phyloP scores from a whole-genome alignment of 2,329 filamentous ascomycete species.

The Diplodia mutila region DNA sequence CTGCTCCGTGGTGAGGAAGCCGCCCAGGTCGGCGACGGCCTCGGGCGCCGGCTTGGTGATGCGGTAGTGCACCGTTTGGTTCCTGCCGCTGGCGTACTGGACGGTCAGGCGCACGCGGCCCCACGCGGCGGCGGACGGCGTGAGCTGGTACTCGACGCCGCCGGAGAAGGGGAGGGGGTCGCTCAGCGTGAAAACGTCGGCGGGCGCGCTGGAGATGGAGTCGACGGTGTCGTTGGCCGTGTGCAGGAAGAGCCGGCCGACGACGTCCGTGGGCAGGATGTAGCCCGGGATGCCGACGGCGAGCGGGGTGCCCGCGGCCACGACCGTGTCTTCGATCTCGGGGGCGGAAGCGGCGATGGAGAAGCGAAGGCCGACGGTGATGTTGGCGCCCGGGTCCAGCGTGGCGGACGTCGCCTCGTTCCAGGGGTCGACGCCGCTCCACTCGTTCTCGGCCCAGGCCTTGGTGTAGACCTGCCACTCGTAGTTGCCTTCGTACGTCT shows the following conservation, averaged over 20 bases:
- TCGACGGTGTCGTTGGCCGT: constrained; percentile 43
- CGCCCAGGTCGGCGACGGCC: constrained; percentile 52
- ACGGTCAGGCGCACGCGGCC: constrained; percentile 56
- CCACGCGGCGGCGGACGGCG: constrained; percentile 50
- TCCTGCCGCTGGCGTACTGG: constrained; percentile 52
- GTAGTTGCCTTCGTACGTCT: constrained; percentile 64
- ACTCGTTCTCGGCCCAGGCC: constrained; percentile 62
- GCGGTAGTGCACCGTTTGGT: constrained; percentile 61
- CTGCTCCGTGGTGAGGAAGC: constrained; percentile 59
- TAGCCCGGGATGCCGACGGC: constrained; percentile 61
- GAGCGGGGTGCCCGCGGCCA: constrained; percentile 51
- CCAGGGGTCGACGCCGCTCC: constrained; percentile 57
- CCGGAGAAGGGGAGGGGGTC: constrained; percentile 31
- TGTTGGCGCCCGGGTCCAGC: constrained; percentile 50
- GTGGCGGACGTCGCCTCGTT: constrained; percentile 56
- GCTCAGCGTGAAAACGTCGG: constrained; percentile 42
- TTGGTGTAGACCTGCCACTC: constrained; percentile 61
- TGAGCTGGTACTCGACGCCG: constrained; percentile 46
- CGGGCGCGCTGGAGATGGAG: constrained; percentile 47
- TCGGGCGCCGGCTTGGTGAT: constrained; percentile 55
- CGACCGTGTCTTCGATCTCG: constrained; percentile 53
- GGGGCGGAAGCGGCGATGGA: constrained; percentile 52
- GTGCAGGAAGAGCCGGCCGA: constrained; percentile 53
- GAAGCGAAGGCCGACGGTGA: constrained; percentile 58
- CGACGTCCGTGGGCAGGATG: constrained; percentile 54